A percentile compares a stretch with the other conserved stretches of the same genome.
phyloP scores from a whole-genome alignment of 2,329 filamentous ascomycete species.

The Chrysoporthe austroafricana region DNA sequence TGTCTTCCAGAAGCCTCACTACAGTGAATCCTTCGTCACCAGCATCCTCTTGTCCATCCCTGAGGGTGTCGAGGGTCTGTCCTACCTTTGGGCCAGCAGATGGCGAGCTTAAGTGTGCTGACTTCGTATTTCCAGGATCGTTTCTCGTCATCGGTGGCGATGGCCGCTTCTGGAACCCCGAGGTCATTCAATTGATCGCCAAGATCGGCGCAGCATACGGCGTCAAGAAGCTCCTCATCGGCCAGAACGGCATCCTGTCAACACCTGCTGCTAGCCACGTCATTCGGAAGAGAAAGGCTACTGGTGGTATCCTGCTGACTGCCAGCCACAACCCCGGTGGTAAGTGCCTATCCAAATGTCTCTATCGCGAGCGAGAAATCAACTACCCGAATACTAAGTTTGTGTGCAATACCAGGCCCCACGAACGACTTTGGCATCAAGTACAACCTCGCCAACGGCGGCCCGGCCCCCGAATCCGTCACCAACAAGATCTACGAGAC shows the following conservation, averaged over 20 bases:
- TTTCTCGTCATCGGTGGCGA: conserved; percentile 97
- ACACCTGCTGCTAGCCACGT: conserved; percentile 95
- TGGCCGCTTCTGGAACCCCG: conserved; percentile 95
- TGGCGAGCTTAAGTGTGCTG: conserved; percentile 12
- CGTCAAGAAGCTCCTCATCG: conserved; percentile 97
- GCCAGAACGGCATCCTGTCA: conserved; percentile 93
- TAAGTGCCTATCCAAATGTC: conserved; percentile 47
- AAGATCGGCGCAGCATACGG: conserved; percentile 97
- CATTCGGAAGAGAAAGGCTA: conserved; percentile 92
- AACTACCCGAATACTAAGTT: conserved; percentile 2
- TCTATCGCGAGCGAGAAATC: background rate
- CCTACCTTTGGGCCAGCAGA: conserved; percentile 8
- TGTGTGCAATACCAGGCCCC: conserved; percentile 62
- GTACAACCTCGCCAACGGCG: conserved; percentile 97
- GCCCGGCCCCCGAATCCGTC: conserved; percentile 91
- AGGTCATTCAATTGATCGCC: conserved; percentile 94
- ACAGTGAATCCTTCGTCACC: conserved; percentile 93
- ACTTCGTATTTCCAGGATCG: conserved; percentile 49
- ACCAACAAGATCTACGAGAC: conserved; percentile 97
- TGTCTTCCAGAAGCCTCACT: conserved; percentile 93
- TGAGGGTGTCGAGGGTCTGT: conserved; percentile 78
- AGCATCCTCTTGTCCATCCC: conserved; percentile 96
- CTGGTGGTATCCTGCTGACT: conserved; percentile 93
- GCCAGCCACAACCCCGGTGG: conserved; percentile 98
- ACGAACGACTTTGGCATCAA: conserved; percentile 98